Evolutionary conservation across 2,329 filamentous ascomycete genomes (phyloP).

Genomic region (Microsporum audouinii): DNA sequence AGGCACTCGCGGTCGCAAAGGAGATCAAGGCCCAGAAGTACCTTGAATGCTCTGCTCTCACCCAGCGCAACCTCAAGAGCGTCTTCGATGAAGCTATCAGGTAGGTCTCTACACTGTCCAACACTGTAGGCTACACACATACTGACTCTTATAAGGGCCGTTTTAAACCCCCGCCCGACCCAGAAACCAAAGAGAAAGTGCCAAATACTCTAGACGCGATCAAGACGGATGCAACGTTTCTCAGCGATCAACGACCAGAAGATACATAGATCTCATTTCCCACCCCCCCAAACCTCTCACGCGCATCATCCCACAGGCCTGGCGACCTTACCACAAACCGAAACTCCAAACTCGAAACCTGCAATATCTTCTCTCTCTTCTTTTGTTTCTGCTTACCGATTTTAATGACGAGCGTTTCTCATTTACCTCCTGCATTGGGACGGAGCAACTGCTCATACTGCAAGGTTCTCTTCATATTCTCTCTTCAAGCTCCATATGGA

Average conservation of each 20-base stretch:
- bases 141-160: conserved; percentile 27
- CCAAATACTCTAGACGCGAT: conserved; percentile 7
- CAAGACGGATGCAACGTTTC: background rate
- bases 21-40: conserved; percentile 96
- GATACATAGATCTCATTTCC: conserved; percentile 1
- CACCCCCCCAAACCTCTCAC: background rate
- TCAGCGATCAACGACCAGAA: background rate
- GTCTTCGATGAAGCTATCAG: conserved; percentile 98
- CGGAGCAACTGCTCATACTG: conserved; percentile 5
- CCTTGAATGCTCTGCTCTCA: conserved; percentile 92
- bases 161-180: conserved; percentile 38
- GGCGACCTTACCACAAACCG: background rate
- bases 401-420: conserved; percentile 6
- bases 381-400: conserved; percentile 1
- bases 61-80: conserved; percentile 92
- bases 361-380: background rate
- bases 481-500: background rate
- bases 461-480: conserved; percentile 1
- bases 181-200: conserved; percentile 36
- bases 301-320: background rate
- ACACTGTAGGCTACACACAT: background rate
- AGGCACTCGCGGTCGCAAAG: conserved; percentile 77
- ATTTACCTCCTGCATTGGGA: conserved; percentile 5
- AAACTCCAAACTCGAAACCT: background rate
- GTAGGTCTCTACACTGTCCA: conserved; percentile 43